Base-by-base conservation (phyloP, 108 stramenopile species). In the Skeletonema menzelii region DNA sequence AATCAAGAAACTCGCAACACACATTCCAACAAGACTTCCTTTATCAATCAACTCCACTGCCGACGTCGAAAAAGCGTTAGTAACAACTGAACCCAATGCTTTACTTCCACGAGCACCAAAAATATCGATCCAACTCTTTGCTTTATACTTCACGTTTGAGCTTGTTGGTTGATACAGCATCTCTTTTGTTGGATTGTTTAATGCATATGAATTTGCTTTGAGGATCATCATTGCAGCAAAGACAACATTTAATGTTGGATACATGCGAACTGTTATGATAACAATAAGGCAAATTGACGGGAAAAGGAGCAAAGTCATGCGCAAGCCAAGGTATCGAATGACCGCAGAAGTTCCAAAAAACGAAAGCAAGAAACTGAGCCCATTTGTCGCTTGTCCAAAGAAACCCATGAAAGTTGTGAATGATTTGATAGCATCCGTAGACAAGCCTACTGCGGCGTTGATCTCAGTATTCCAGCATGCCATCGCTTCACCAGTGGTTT, bases 181-280 rank as follows among this genome's bases (percentile, higher is more conserved):
- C 77, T 98, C 98, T 70, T 98, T 98, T 65, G 96, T 97, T 15
- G 98, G 98, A 71, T 98, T 98, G 84, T 98, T 98, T 62, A 98
- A 79, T 26, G 95, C 91, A 84, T 98, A 98, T 17, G 92, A 94
- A 70, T 87, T 88, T 5, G 92, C 97, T 82, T 99, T 97, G 69
- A 97, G 92, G 77, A 97, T 73, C 80, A 99, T 97, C 97, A 99
- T 95, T 42, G 96, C 96, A 15, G 87, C 78, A 71, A 98, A 98
- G 28, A 97, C 97, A 64, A 97, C 92, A 71, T 95, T 93, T 20
- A 97, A 84, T 12, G 86, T 87, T 8, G 95, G 97, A 17, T 76
- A 73, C 56, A 91, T 59, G 63, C 95, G 82, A n/a, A 97, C 95
- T 70, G 87, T 74, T 62, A 95, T 64, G 58, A 98, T 94, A 64